These are phyloP conservation scores for Aaosphaeria arxii DNA, from an alignment of 2,329 filamentous ascomycete species.

Conservation along the genomic window DNA sequence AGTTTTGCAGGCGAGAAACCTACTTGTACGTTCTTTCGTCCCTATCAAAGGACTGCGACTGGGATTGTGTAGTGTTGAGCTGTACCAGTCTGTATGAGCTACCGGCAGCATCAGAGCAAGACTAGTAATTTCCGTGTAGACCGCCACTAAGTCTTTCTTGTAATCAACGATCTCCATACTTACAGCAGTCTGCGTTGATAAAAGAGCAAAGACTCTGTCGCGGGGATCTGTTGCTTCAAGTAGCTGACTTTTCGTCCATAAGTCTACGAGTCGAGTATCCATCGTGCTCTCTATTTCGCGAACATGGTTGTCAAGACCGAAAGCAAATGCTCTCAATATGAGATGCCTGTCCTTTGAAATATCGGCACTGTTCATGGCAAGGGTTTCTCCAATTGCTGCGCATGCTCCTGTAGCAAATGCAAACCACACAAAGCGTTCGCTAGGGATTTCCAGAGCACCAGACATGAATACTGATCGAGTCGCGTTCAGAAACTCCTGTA, in stretches of 20 bases:
- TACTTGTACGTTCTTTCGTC: slow-evolving; percentile 1
- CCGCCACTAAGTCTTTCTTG: slow-evolving; percentile 1
- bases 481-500: slow-evolving; percentile 9
- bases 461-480: slow-evolving; percentile 4
- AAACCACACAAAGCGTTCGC: slow-evolving; percentile 3
- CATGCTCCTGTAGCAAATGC: slow-evolving; percentile 2
- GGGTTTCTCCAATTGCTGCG: not conserved
- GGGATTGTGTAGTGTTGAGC: not conserved
- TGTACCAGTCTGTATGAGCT: slow-evolving; percentile 1
- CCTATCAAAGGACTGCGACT: not conserved
- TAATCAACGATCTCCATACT: slow-evolving; percentile 4
- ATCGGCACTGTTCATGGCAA: not conserved
- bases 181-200: slow-evolving; percentile 5
- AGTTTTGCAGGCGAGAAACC: slow-evolving; percentile 2
- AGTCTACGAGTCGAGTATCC: slow-evolving; percentile 1
- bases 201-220: slow-evolving; percentile 8
- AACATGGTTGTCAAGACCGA: not conserved
- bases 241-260: slow-evolving; percentile 6
- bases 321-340: not conserved
- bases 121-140: slow-evolving; percentile 1
- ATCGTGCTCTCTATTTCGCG: not conserved
- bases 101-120: not conserved
- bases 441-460: slow-evolving; percentile 4
- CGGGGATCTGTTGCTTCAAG: slow-evolving; percentile 7
- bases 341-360: not conserved